Evolutionary conservation across 2,329 filamentous ascomycete species (phyloP), one percentile per base, ranked within the genome.

Genomic region (Fusarium veterinarium): DNA sequence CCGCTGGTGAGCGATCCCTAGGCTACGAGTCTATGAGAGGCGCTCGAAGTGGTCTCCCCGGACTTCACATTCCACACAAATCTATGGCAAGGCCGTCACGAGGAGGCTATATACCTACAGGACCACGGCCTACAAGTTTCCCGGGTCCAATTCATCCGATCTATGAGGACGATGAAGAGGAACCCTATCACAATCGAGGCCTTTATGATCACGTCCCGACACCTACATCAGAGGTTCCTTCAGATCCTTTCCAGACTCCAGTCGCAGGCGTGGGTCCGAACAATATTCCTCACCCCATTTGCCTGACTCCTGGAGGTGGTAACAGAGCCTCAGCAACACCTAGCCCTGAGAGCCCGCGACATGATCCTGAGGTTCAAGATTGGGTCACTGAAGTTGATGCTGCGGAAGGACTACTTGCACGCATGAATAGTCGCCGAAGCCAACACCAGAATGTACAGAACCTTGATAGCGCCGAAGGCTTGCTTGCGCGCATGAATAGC

Each of bases 351-450:
- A 75, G 73, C 25, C 77, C 75, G 8, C 75, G 79, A 37, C 75
- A 78, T 42, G 86, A 90, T 72, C 85, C 85, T 0, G 88, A 90
- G 37, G 88, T 90, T 5, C 86, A 87, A 62, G 86, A 87, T 68
- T 90, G 88, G 88, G 87, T 89, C 49, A 84, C 85, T 0, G 87
- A 89, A 40, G 83, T 89, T 3, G 87, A 90, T 67, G 86, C 85
- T 5, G 85, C 86, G 2, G 87, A 89, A 67, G 83, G 86, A 3
- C 80, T 90, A 13, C 81, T 90, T 23, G 81, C 84, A 5, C 84
- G 83, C 51, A 83, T 85, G 77, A 81, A 82, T 48, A 79, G 79
- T 25, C 71, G 75, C 7, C 56, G 64, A 52, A 71, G 71, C 20
- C 71, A 73, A 14, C 64, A 70, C n/a, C 60, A 70, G 28, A 60